A percentile compares a stretch with the other conserved stretches of the same genome.
phyloP scores from a whole-genome alignment of 108 stramenopile genomes.

The Pseudonitzschia delicatissima region DNA sequence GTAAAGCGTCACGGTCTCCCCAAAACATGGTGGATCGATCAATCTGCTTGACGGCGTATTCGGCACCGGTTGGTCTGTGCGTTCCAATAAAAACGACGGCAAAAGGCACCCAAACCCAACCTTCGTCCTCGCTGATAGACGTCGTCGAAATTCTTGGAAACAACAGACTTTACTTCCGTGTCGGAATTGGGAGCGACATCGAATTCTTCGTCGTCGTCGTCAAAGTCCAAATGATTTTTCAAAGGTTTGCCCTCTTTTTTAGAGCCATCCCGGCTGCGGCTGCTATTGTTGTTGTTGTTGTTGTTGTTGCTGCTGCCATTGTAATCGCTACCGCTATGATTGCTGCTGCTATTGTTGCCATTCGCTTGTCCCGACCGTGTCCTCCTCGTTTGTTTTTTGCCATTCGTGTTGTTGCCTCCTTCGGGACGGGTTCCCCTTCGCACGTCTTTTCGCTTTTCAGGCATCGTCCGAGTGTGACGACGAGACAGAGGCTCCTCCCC shows the following conservation, averaged over 20 bases:
- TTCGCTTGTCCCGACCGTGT: too few relatives aligned
- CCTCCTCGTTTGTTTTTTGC: too few relatives aligned
- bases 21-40: constrained; percentile 70
- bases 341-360: too few relatives aligned
- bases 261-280: not conserved
- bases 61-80: constrained; percentile 44
- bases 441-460: too few relatives aligned
- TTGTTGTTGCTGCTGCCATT: not conserved
- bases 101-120: constrained; percentile 79
- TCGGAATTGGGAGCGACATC: constrained; percentile 26
- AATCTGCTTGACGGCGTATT: constrained; percentile 77
- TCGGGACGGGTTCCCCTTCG: too few relatives aligned
- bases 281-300: not conserved
- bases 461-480: too few relatives aligned
- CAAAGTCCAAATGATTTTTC: too few relatives aligned
- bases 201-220: constrained; percentile 19
- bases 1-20: constrained; percentile 57
- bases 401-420: too few relatives aligned
- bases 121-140: constrained; percentile 40
- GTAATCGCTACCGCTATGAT: too few relatives aligned
- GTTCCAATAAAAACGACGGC: constrained; percentile 69
- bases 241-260: too few relatives aligned
- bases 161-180: constrained; percentile 31
- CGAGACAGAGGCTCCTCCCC: too few relatives aligned
- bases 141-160: constrained; percentile 31